A percentile compares a stretch with the other conserved stretches of the same genome.
phyloP scores from a whole-genome alignment of 345 rosid species.

The Streptanthus diversifolius region DNA sequence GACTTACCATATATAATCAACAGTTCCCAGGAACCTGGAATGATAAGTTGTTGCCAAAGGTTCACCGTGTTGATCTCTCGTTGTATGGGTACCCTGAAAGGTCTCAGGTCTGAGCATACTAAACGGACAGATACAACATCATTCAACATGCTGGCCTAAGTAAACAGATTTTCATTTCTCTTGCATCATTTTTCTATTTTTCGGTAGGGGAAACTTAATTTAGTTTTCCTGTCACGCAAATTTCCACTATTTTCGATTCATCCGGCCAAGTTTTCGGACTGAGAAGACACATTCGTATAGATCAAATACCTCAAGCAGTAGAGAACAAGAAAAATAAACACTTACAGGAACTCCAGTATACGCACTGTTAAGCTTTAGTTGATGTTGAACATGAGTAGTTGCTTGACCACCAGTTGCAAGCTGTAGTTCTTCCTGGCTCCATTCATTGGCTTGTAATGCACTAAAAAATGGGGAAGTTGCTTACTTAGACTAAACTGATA shows the following conservation, averaged over 20 bases:
- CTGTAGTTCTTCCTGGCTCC: slow-evolving; percentile 70
- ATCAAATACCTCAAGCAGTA: background rate
- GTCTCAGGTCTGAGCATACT: slow-evolving; percentile 12
- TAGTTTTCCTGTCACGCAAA: background rate
- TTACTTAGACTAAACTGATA: slow-evolving; percentile 5
- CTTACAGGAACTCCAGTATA: slow-evolving; percentile 70
- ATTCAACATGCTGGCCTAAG: background rate
- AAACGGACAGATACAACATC: slow-evolving; percentile 10
- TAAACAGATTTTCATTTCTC: background rate
- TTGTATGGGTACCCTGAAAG: slow-evolving; percentile 54
- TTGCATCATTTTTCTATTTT: background rate
- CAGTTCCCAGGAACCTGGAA: slow-evolving; percentile 83
- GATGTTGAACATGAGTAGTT: slow-evolving; percentile 51
- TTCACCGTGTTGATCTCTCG: slow-evolving; percentile 71
- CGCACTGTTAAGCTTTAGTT: slow-evolving; percentile 68
- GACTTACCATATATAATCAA: slow-evolving; percentile 86
- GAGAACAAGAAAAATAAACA: slow-evolving; percentile 2
- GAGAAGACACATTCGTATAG: background rate
- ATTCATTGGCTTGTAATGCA: slow-evolving; percentile 33
- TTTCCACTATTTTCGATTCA: background rate
- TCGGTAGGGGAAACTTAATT: background rate
- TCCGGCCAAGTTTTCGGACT: background rate
- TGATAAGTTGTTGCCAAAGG: slow-evolving; percentile 93
- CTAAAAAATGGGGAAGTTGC: slow-evolving; percentile 17
- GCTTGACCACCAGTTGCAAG: slow-evolving; percentile 65